Evolutionary conservation across 1,284 basidiomycete species (phyloP).

Genomic region (Moesziomyces sp.): DNA sequence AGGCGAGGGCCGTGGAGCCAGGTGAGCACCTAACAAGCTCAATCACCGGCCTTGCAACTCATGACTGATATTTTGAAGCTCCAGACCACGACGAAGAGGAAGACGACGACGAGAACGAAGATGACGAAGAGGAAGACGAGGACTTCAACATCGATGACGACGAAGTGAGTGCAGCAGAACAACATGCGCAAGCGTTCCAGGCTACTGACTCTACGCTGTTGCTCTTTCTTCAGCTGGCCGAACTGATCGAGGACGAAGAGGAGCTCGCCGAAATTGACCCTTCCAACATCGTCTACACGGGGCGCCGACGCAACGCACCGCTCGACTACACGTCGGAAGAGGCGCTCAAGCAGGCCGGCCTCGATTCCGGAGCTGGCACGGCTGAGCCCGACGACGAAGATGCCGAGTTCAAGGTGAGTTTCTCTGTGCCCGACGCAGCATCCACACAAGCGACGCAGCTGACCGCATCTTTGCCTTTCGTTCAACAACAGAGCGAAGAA

Average conservation of each 20-base stretch:
- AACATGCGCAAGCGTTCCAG: too few species aligned
- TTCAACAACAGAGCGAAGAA: conserved; percentile 16
- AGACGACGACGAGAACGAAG: conserved; percentile 36
- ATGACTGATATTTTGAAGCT: too few species aligned
- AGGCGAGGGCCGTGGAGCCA: conserved; percentile 39
- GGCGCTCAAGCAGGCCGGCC: conserved; percentile 54
- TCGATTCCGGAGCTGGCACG: conserved; percentile 21
- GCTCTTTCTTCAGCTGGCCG: conserved; percentile 24
- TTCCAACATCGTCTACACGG: conserved; percentile 51
- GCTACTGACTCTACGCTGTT: background rate
- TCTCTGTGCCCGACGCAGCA: background rate
- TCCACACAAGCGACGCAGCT: background rate
- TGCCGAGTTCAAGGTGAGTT: conserved; percentile 49
- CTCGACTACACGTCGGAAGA: conserved; percentile 60
- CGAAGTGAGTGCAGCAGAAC: conserved; percentile 17
- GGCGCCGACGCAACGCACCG: conserved; percentile 46
- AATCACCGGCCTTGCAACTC: too few species aligned
- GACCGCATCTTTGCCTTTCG: background rate
- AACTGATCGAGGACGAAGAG: conserved; percentile 49
- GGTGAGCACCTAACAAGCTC: conserved; percentile 17
- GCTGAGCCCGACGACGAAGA: conserved; percentile 51
- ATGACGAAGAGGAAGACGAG: conserved; percentile 40
- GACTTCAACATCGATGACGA: conserved; percentile 43
- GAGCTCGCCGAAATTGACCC: conserved; percentile 51
- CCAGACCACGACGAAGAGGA: conserved; percentile 28